Evolutionary conservation across 768 basidiomycete genomes (phyloP), one percentile per base, ranked within the genome.

Genomic region (Leucosporidium creatinivorum): DNA sequence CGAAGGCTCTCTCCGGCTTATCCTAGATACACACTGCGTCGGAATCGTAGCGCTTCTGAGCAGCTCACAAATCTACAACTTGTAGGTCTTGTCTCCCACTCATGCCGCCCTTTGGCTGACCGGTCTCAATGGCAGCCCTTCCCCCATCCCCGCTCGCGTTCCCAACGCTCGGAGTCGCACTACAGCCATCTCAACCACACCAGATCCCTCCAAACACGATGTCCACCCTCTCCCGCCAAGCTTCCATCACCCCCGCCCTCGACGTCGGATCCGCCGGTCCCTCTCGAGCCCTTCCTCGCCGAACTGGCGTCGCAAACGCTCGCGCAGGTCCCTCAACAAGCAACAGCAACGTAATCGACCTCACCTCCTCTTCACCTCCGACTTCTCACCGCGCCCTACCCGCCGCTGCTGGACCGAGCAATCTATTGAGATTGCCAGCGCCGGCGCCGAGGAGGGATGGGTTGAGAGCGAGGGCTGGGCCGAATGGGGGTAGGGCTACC

Each of bases 281-380:
- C 39, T 13, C 39, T 44, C 13, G 13, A n/a, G n/a, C n/a, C 15
- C 10, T 17, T 15, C 8, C 39, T 44, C 39, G 39, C 39, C 39
- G 39, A 44, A 17, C 39, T 2, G 39, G 39, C 39, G 39, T 6
- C 39, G 39, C 39, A 6, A 44, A 44, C 39, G 13, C 39, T 15
- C 39, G 39, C 13, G 13, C 39, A 12, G 39, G 39, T 44, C 39
- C 39, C 3, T 44, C 39, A 12, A 44, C 39, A 10, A 44, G 10
- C 39, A 44, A 44, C 39, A 15, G 39, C 39, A 44, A 44, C 39
- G 39, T 63, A 5, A 56, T 63, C 55, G 62, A 63, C 44, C 44
- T 63, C 19, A 63, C 62, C 7, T 30, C 54, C 3, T 55, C 54
- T 8, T 63, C 62, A 2, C 54, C 62, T 6, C 52, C 62, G 1